Conservation (phyloP, 345 rosid species). For the Viola odorata region DNA sequence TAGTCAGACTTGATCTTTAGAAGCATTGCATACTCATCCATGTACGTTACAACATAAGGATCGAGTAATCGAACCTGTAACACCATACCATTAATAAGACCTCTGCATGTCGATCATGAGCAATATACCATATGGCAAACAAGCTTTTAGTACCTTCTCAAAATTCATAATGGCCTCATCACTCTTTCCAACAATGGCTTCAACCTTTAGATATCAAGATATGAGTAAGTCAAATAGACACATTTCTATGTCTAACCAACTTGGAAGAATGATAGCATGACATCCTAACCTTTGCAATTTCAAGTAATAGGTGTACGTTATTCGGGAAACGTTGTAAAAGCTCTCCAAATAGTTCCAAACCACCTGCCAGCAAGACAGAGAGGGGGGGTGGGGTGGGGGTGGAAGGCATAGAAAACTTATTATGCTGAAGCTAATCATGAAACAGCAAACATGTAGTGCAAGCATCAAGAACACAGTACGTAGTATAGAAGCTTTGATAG, state of each 20-base stretch:
- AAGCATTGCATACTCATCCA: constrained; percentile 99
- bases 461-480: too few relatives aligned
- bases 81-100: neutral
- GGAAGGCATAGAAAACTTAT: neutral
- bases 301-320: constrained; percentile 81
- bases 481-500: too few relatives aligned
- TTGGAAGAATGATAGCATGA: constrained; percentile 7
- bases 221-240: constrained; percentile 19
- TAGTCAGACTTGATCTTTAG: constrained; percentile 77
- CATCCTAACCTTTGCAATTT: constrained; percentile 83
- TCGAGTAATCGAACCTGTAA: constrained; percentile 88
- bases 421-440: neutral
- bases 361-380: constrained; percentile 47
- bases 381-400: too few relatives aligned
- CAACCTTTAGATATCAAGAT: constrained; percentile 48
- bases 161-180: constrained; percentile 86
- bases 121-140: constrained; percentile 3
- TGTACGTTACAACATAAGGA: constrained; percentile 74
- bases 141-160: constrained; percentile 59
- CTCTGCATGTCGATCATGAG: neutral
- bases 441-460: too few relatives aligned
- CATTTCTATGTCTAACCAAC: neutral
- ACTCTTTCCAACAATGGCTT: constrained; percentile 90
- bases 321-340: constrained; percentile 89
- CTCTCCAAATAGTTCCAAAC: constrained; percentile 76